Evolutionary conservation across 2,329 filamentous ascomycete genomes (phyloP).

Genomic region (Paraphaeosphaeria minitans): DNA sequence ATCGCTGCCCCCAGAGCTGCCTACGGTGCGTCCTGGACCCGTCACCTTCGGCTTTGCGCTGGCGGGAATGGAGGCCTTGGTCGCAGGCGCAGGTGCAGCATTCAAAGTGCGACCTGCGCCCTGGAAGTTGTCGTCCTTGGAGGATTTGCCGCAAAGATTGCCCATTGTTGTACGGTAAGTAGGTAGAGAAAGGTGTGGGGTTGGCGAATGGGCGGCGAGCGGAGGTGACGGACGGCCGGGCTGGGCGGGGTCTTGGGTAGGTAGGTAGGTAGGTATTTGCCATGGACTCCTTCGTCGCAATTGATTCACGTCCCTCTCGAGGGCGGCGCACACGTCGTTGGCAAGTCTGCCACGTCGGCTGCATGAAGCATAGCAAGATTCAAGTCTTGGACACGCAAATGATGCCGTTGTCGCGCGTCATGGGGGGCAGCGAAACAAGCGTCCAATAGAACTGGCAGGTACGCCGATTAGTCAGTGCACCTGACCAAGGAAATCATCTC

Average conservation of each 20-base stretch:
- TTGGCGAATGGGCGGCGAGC: conserved; percentile 24
- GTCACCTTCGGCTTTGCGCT: conserved; percentile 51
- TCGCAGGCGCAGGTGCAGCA: conserved; percentile 56
- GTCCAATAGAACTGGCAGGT: conserved; percentile 4
- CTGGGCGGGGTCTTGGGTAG: conserved; percentile 24
- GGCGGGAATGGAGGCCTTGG: conserved; percentile 46
- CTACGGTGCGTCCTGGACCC: conserved; percentile 65
- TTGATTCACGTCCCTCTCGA: background rate
- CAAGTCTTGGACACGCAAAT: background rate
- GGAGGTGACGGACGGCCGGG: conserved; percentile 25
- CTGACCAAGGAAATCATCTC: background rate
- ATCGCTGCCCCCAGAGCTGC: conserved; percentile 50
- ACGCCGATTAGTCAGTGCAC: conserved; percentile 11
- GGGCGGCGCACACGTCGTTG: background rate
- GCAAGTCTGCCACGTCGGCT: background rate
- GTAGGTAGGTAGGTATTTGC: too few species aligned
- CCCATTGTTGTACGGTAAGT: conserved; percentile 78
- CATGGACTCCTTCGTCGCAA: background rate
- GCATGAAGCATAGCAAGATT: background rate
- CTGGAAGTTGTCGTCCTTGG: conserved; percentile 67
- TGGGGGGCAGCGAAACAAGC: background rate
- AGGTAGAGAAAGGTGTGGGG: conserved; percentile 19
- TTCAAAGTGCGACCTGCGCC: conserved; percentile 75
- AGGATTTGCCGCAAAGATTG: conserved; percentile 78
- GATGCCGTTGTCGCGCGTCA: background rate